These are phyloP conservation scores for Amanita jacksonii DNA, from an alignment of 768 basidiomycete genomes.

Conservation along the genomic window DNA sequence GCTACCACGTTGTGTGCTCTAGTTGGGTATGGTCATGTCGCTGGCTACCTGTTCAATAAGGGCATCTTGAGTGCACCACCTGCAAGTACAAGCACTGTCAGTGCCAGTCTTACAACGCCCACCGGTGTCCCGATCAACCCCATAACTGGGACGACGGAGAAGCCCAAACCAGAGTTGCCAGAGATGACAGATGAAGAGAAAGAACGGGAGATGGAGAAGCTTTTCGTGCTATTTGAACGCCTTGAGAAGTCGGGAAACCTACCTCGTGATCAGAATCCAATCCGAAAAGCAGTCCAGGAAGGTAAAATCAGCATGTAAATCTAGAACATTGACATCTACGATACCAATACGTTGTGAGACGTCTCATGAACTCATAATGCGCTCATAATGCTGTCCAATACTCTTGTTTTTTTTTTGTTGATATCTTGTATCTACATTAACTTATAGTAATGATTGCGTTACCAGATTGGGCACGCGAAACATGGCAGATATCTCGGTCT, in stretches of 20 bases:
- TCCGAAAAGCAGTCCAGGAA: conserved; percentile 56
- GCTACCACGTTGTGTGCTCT: conserved; percentile 67
- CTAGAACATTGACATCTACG: too few species aligned
- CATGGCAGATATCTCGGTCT: too few species aligned
- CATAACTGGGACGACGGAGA: conserved; percentile 69
- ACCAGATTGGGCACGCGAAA: background rate
- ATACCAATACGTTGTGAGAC: too few species aligned
- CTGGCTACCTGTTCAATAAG: conserved; percentile 89
- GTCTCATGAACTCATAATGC: too few species aligned
- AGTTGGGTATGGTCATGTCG: conserved; percentile 92
- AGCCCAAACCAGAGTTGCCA: conserved; percentile 26
- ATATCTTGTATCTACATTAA: too few species aligned
- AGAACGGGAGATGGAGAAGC: conserved; percentile 83
- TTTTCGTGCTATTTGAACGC: conserved; percentile 87
- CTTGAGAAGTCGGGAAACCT: conserved; percentile 70
- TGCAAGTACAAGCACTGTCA: conserved; percentile 19
- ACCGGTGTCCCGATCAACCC: conserved; percentile 57
- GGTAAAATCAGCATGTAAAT: conserved; percentile 16
- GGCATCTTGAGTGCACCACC: conserved; percentile 65
- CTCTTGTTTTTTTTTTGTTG: too few species aligned
- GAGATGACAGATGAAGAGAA: conserved; percentile 95
- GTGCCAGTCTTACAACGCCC: conserved; percentile 24
- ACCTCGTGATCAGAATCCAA: conserved; percentile 56
- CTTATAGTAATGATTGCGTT: conserved; percentile 3
- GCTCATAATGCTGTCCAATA: too few species aligned